phyloP scores from a whole-genome alignment of 2,329 filamentous ascomycete species.

The Diaporthe sp. region DNA sequence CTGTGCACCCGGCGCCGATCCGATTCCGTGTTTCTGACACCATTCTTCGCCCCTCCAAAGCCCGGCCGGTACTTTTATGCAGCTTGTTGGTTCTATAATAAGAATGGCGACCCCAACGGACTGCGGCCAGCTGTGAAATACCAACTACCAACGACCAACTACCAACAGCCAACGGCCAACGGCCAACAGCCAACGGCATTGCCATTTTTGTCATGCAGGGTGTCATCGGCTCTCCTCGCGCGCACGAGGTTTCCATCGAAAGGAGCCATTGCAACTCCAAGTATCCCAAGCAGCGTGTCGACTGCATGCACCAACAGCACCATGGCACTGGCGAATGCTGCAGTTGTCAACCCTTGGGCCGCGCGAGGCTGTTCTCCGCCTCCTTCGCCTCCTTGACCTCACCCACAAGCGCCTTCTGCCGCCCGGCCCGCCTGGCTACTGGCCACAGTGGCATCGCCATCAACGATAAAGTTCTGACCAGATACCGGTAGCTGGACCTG shows the following conservation, averaged over 20 bases:
- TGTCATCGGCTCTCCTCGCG: slow-evolving; percentile 1
- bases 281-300: background rate
- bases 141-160: background rate
- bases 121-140: background rate
- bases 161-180: background rate
- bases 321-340: background rate
- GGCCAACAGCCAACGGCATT: background rate
- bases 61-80: background rate
- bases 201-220: slow-evolving; percentile 7
- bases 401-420: background rate
- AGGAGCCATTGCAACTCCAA: background rate
- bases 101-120: slow-evolving; percentile 2
- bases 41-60: background rate
- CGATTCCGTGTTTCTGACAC: background rate
- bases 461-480: background rate
- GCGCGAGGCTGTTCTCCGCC: background rate
- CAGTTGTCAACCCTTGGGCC: background rate
- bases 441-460: background rate
- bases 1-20: background rate
- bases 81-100: slow-evolving; percentile 19
- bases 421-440: background rate
- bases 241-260: background rate
- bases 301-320: background rate
- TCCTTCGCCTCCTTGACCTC: background rate
- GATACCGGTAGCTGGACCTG: background rate